Percentiles rank a stretch among this genome's conserved stretches.
phyloP scores from a whole-genome alignment of 2,329 filamentous ascomycete species.

The Escovopsis sp. region DNA sequence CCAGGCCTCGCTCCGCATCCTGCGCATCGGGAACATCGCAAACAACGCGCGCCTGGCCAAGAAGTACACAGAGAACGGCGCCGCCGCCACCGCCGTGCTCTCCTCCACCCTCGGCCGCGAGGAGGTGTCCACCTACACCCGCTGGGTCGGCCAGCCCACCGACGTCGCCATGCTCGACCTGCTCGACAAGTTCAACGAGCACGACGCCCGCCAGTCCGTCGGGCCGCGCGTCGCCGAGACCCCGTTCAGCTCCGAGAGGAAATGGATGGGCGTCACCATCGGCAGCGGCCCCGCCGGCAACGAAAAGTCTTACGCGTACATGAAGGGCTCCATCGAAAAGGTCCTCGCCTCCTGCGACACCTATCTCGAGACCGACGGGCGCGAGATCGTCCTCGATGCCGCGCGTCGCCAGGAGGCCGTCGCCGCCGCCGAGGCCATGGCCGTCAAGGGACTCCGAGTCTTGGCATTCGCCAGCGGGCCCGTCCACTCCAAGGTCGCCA shows the following conservation, averaged over 20 bases:
- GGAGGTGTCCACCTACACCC: slow-evolving; percentile 51
- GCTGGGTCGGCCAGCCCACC: slow-evolving; percentile 94
- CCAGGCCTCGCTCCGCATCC: slow-evolving; percentile 60
- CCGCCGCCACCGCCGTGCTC: slow-evolving; percentile 60
- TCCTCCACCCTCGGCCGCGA: slow-evolving; percentile 61
- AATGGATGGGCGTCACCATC: slow-evolving; percentile 98
- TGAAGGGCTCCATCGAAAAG: slow-evolving; percentile 88
- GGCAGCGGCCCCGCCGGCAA: slow-evolving; percentile 37
- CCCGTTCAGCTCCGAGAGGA: slow-evolving; percentile 91
- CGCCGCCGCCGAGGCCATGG: slow-evolving; percentile 73
- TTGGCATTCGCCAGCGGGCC: slow-evolving; percentile 84
- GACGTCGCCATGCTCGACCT: slow-evolving; percentile 95
- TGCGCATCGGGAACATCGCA: slow-evolving; percentile 89
- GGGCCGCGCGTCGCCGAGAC: slow-evolving; percentile 74
- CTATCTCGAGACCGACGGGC: slow-evolving; percentile 73
- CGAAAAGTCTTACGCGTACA: slow-evolving; percentile 73
- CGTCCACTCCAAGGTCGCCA: slow-evolving; percentile 32
- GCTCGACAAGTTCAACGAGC: slow-evolving; percentile 78
- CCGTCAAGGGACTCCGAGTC: slow-evolving; percentile 75
- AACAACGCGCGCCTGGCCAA: slow-evolving; percentile 81
- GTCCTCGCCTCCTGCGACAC: slow-evolving; percentile 79
- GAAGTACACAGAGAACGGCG: slow-evolving; percentile 52
- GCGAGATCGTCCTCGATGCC: slow-evolving; percentile 74
- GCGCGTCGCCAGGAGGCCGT: slow-evolving; percentile 58
- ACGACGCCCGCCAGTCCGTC: slow-evolving; percentile 76